Conservation (phyloP, 1,284 basidiomycete genomes). For the Inonotus obliquus region DNA sequence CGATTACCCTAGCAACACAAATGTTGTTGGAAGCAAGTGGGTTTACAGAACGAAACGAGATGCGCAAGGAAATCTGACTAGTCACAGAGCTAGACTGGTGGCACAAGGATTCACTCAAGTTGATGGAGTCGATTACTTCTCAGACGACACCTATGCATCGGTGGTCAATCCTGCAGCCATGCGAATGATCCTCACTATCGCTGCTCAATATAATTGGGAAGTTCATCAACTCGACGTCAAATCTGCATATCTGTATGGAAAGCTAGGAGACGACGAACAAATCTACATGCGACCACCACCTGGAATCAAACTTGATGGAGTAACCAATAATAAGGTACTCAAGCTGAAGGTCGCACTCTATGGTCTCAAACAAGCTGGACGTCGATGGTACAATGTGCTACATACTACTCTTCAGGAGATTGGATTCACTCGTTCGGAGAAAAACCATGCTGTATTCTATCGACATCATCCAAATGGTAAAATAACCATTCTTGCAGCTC, state of each 20-base stretch:
- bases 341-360: conserved; percentile 21
- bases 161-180: conserved; percentile 33
- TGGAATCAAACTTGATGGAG: conserved; percentile 16
- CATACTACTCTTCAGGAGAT: too few relatives aligned
- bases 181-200: conserved; percentile 28
- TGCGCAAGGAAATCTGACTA: conserved; percentile 25
- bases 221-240: conserved; percentile 30
- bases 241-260: conserved; percentile 31
- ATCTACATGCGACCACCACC: conserved; percentile 31
- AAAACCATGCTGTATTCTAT: too few relatives aligned
- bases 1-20: conserved; percentile 21
- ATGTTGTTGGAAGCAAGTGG: conserved; percentile 30
- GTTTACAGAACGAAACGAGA: conserved; percentile 35
- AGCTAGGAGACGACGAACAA: conserved; percentile 23
- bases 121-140: conserved; percentile 36
- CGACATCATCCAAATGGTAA: too few relatives aligned
- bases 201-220: conserved; percentile 24
- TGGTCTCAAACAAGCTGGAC: conserved; percentile 25
- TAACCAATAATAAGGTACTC: too few relatives aligned
- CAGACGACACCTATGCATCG: conserved; percentile 38
- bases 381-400: conserved; percentile 26
- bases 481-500: too few relatives aligned
- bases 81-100: conserved; percentile 36
- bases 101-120: conserved; percentile 41
- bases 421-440: too few relatives aligned